phyloP scores from a whole-genome alignment of 225 moss, liverwort and hornwort species.

The Lunularia cruciata region DNA sequence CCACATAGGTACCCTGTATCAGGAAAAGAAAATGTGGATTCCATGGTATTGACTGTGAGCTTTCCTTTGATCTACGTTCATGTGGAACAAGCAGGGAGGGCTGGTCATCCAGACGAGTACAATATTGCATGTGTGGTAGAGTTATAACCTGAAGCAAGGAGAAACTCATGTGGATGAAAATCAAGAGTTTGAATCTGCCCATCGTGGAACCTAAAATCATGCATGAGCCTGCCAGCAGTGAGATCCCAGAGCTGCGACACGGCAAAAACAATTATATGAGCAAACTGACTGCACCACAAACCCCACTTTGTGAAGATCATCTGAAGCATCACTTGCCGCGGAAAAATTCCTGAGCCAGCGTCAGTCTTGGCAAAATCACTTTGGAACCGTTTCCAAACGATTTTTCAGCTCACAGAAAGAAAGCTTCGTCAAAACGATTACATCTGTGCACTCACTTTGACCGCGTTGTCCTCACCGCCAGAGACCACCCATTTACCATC shows the following conservation, averaged over 20 bases:
- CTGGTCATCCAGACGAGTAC: too few relatives aligned
- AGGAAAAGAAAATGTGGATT: too few relatives aligned
- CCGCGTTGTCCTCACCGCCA: slow-evolving; percentile 93
- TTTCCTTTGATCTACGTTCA: too few relatives aligned
- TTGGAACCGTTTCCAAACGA: too few relatives aligned
- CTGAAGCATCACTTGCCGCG: too few relatives aligned
- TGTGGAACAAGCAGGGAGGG: too few relatives aligned
- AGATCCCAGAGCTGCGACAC: slow-evolving; percentile 95
- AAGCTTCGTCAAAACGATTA: too few relatives aligned
- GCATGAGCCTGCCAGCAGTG: slow-evolving; percentile 99
- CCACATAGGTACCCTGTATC: too few relatives aligned
- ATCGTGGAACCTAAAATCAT: slow-evolving; percentile 96
- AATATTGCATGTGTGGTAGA: not conserved
- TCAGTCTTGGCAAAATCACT: not conserved
- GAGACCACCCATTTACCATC: slow-evolving; percentile 99
- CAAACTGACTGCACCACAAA: not conserved
- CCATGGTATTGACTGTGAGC: too few relatives aligned
- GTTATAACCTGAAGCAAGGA: slow-evolving; percentile 81
- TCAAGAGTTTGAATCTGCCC: slow-evolving; percentile 95
- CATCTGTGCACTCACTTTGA: slow-evolving; percentile 59
- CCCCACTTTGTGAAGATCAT: too few relatives aligned
- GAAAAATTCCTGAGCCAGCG: too few relatives aligned
- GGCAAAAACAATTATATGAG: not conserved
- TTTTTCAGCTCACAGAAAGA: too few relatives aligned
- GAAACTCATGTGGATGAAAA: slow-evolving; percentile 98